Base-by-base conservation (phyloP, 2,329 filamentous ascomycete species). In the Botrytis elliptica region DNA sequence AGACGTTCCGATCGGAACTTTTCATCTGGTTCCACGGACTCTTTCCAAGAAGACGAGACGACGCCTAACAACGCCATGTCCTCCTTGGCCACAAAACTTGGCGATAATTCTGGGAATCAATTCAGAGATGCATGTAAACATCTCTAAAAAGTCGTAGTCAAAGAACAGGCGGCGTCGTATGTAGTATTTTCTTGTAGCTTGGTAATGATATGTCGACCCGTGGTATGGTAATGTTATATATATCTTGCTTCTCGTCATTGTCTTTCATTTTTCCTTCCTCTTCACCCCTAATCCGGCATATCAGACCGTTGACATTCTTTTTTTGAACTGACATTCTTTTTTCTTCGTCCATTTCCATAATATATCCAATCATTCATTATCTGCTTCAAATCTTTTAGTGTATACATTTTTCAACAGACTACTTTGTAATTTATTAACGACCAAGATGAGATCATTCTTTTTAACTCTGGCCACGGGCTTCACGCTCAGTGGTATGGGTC, bases 401-500 rank as follows among this genome's bases (percentile, higher is more conserved):
- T 67, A 55, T 67, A 55, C 18, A 46, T 22, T 49, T 46, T 46
- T 10, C 20, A 36, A 20, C 20, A 8, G 33, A 29, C 22, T 6
- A 36, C 46, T 69, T 69, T 42, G 12, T 69, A 60, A 69, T 72
- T 33, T 20, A 57, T 70, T 49, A 66, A 49, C 25, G 22, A 55
- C 16, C 29, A 71, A 71, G 4, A 73, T 76, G 71, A 71, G 68
- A 38, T 38, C 71, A 12, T 64, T 33, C 22, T 33, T 76, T 40
- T 42, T 74, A 57, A 70, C 70, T 22, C 40, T 65, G 29, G 63
- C 70, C 20, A 46, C 49, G n/a, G 70, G 71, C 67, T 49, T 77
- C 33, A 25, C 40, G 25, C 49, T 74, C 49, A 71, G 66, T 49
- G 68, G 72, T 44, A 25, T 75, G 20, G 40, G 70, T 38, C n/a